These are phyloP conservation scores for Macrolepiota albuminosa DNA, from an alignment of 768 basidiomycete species.

Conservation along the genomic window DNA sequence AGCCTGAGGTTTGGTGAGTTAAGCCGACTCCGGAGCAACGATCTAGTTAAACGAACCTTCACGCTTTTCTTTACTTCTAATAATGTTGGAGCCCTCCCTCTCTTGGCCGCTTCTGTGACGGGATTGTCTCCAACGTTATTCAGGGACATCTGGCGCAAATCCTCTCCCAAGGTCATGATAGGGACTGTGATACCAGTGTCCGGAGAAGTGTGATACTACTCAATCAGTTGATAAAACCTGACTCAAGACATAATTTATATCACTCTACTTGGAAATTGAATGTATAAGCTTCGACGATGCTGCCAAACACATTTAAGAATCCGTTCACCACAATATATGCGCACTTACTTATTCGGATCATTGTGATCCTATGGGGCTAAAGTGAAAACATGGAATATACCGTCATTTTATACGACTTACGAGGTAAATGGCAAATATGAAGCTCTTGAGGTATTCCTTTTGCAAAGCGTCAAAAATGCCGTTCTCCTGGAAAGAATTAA, in stretches of 20 bases:
- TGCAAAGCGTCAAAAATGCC: slow-evolving; percentile 86
- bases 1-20: slow-evolving; percentile 33
- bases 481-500: slow-evolving; percentile 49
- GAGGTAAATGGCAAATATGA: slow-evolving; percentile 82
- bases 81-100: slow-evolving; percentile 65
- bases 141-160: slow-evolving; percentile 46
- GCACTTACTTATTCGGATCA: slow-evolving; percentile 74
- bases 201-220: slow-evolving; percentile 63
- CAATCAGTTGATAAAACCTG: background rate
- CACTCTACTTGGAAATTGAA: slow-evolving; percentile 72
- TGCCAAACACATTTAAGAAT: slow-evolving; percentile 22
- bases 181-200: slow-evolving; percentile 60
- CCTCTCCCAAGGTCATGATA: slow-evolving; percentile 68
- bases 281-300: slow-evolving; percentile 84
- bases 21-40: background rate
- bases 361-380: slow-evolving; percentile 57
- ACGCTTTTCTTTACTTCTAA: slow-evolving; percentile 80
- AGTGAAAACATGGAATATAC: background rate
- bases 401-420: slow-evolving; percentile 34
- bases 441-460: slow-evolving; percentile 79
- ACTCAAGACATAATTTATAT: background rate
- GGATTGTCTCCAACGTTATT: slow-evolving; percentile 43
- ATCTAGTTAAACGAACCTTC: slow-evolving; percentile 42
- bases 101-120: slow-evolving; percentile 50
- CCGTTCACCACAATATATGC: slow-evolving; percentile 22